phyloP scores from a whole-genome alignment of 2,329 filamentous ascomycete species.

The Leptographium radiaticola region DNA sequence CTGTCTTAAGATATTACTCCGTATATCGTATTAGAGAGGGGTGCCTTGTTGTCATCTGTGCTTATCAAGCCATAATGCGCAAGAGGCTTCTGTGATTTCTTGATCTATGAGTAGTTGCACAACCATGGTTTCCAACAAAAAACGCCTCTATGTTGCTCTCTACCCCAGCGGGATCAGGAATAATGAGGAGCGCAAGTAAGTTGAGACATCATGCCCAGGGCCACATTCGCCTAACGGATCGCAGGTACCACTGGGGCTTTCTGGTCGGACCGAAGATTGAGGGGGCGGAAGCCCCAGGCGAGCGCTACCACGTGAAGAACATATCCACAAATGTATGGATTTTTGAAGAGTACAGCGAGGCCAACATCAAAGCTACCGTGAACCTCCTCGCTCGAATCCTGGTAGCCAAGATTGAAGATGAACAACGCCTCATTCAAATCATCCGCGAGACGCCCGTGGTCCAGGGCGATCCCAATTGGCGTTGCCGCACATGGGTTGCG shows the following conservation, averaged over 20 bases:
- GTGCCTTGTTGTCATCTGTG: no score
- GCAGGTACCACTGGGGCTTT: conserved; percentile 18
- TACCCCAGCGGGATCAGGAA: no score
- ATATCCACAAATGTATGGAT: conserved; percentile 11
- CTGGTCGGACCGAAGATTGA: conserved; percentile 19
- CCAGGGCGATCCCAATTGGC: conserved; percentile 22
- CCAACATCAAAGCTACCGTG: conserved; percentile 13
- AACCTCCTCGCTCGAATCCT: conserved; percentile 23
- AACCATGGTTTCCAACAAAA: no score
- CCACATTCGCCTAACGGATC: no score
- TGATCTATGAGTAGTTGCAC: no score
- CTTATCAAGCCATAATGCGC: no score
- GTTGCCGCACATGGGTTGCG: conserved; percentile 26
- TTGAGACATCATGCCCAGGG: no score
- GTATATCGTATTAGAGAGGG: no score
- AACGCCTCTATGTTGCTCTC: no score
- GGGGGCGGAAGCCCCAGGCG: conserved; percentile 13
- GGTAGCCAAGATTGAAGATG: conserved; percentile 25
- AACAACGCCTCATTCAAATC: conserved; percentile 18
- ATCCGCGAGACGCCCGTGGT: conserved; percentile 20
- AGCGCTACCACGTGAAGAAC: conserved; percentile 22
- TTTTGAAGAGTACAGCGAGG: conserved; percentile 14
- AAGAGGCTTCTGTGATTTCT: no score
- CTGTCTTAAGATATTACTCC: no score
- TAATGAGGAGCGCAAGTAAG: no score